phyloP scores from a whole-genome alignment of 495 filamentous ascomycete species.

The Parathielavia hyrcaniae region DNA sequence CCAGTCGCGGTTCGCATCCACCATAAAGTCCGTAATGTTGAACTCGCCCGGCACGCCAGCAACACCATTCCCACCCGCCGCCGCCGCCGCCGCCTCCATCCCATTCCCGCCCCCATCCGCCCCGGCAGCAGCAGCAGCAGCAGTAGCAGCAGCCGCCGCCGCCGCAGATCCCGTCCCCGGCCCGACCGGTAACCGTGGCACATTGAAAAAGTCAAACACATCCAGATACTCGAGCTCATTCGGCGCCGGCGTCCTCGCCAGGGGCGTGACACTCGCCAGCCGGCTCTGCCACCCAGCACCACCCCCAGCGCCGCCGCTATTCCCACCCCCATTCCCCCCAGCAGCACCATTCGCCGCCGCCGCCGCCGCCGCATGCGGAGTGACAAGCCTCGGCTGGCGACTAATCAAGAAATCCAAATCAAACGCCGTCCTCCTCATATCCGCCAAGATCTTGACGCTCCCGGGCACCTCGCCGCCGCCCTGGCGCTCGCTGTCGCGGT shows the following conservation, averaged over 20 bases:
- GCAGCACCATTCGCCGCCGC: constrained; percentile 22
- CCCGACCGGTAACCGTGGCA: constrained; percentile 61
- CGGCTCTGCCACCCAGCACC: constrained; percentile 33
- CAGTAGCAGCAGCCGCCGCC: no score
- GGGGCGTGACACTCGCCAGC: constrained; percentile 41
- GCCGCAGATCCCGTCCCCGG: constrained; percentile 19
- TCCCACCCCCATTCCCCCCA: constrained; percentile 9
- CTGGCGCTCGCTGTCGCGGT: constrained; percentile 66
- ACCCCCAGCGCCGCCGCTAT: constrained; percentile 18
- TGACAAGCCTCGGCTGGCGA: constrained; percentile 61
- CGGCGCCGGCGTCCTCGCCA: constrained; percentile 56
- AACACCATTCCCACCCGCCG: constrained; percentile 2
- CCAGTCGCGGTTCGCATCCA: constrained; percentile 59
- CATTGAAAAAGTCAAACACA: constrained; percentile 90
- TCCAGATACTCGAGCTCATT: constrained; percentile 88
- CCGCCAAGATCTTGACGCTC: constrained; percentile 76
- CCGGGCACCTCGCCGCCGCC: constrained; percentile 71
- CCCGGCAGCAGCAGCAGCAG: background rate
- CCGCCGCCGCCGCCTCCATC: background rate
- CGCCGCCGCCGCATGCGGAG: background rate
- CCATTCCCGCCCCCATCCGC: constrained; percentile 12
- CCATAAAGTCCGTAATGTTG: constrained; percentile 62
- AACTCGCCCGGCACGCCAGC: constrained; percentile 41
- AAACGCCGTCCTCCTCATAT: constrained; percentile 81
- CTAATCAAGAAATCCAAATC: constrained; percentile 84